Base-by-base conservation (phyloP, 2,329 filamentous ascomycete genomes). In the Endocalyx cinctus region DNA sequence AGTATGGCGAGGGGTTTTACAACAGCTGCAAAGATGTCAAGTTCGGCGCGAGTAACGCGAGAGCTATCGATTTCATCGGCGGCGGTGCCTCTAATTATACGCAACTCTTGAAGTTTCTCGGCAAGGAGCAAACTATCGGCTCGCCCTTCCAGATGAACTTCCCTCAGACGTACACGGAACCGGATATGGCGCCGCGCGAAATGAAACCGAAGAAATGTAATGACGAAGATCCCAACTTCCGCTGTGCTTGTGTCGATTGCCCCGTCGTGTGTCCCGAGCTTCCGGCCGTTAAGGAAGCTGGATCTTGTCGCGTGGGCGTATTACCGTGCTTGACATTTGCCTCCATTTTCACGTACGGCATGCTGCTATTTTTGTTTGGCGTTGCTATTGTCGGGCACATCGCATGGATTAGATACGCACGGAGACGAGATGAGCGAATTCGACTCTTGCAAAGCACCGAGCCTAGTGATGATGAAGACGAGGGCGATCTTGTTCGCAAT, bases 81-180 rank as follows among this genome's bases (percentile, higher is more conserved):
- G 92, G 92, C 12, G 89, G 90, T 12, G 92, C 92, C 10, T 90
- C 89, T 60, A 86, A 96, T 57, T 94, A 90, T 58, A 78, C 79
- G 0, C 77, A 84, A 26, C 84, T 98, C 48, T 66, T 98, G 46
- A 90, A 89, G 53, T 98, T 97, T 50, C 64, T 98, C 20, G 92
- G 92, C 12, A 82, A 95, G 59, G 90, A 95, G 68, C 94, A 94
- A 59, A 72, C 82, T 3, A 74, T 90, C 15, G 94, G 94, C 4
- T 97, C 90, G 36, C 92, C 92, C 0, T 98, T 98, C 61, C 92
- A 98, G 66, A 96, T 98, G 66, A 94, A 98, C 67, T 98, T 92
- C 50, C 90, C 77, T 8, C 66, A 60, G 8, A 59, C 74, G 6
- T 77, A 80, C 42, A 59, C 70, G 10, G 77, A 86, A 30, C 71